phyloP scores from a whole-genome alignment of 2,329 filamentous ascomycete genomes.

The Aspergillus aculeatus region DNA sequence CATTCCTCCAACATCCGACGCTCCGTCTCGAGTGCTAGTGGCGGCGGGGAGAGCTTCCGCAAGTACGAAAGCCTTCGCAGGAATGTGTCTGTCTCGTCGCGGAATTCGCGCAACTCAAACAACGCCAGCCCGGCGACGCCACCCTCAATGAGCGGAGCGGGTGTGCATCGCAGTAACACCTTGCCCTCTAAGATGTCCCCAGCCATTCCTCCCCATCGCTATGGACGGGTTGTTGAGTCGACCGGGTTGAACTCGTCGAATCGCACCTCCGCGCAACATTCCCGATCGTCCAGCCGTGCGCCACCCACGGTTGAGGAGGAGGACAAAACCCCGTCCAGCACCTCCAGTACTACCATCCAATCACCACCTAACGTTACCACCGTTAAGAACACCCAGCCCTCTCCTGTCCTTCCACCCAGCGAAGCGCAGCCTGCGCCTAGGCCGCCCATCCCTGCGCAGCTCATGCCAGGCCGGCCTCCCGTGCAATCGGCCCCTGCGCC shows the following conservation, averaged over 20 bases:
- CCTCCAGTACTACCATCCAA: conserved; percentile 10
- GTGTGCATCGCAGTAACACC: conserved; percentile 81
- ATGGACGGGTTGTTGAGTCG: conserved; percentile 58
- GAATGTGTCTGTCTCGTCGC: conserved; percentile 91
- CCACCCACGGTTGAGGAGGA: conserved; percentile 17
- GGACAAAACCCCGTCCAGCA: conserved; percentile 12
- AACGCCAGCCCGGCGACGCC: conserved; percentile 66
- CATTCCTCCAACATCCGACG: conserved; percentile 58
- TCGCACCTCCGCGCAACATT: conserved; percentile 31
- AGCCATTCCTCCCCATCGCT: conserved; percentile 65
- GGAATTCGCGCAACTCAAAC: conserved; percentile 73
- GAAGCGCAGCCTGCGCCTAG: not conserved
- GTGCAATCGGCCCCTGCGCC: not conserved
- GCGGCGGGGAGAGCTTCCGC: conserved; percentile 80
- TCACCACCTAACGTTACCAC: conserved; percentile 6
- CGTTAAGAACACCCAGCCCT: not conserved
- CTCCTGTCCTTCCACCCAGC: not conserved
- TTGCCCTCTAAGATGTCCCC: conserved; percentile 88
- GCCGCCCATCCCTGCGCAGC: not conserved
- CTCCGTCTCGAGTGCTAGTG: conserved; percentile 84
- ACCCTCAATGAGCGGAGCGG: conserved; percentile 54
- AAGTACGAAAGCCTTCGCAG: conserved; percentile 74
- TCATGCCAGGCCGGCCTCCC: not conserved
- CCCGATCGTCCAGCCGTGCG: conserved; percentile 31
- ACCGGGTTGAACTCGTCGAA: conserved; percentile 46